A percentile compares a stretch with the other conserved stretches of the same genome.
phyloP scores from a whole-genome alignment of 495 filamentous ascomycete genomes.

The Cairneyella variabilis region DNA sequence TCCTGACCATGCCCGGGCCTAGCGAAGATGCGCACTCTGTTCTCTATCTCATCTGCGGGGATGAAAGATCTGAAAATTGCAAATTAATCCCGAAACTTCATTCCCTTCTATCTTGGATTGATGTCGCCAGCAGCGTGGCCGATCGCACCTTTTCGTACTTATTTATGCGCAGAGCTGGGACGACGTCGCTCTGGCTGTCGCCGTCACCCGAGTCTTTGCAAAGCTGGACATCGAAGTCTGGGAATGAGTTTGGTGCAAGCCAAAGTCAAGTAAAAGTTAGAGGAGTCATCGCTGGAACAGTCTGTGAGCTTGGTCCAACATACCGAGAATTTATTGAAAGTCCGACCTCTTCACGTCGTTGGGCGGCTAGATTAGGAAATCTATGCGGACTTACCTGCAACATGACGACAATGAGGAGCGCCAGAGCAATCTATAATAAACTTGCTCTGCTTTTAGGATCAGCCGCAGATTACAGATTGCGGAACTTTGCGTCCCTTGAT shows the following conservation, averaged over 20 bases:
- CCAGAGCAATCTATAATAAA: neutral
- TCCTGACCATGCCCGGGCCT: neutral
- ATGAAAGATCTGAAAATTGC: neutral
- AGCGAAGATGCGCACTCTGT: neutral
- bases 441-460: neutral
- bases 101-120: too few species aligned
- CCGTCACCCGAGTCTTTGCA: neutral
- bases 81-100: neutral
- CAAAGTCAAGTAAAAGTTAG: neutral
- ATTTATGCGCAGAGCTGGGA: neutral
- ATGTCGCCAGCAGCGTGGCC: neutral
- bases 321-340: neutral
- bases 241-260: neutral
- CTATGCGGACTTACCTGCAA: neutral
- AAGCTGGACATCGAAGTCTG: neutral
- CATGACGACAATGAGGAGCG: neutral
- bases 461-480: neutral
- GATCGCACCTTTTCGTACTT: neutral
- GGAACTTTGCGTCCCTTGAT: neutral
- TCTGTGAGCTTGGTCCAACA: neutral
- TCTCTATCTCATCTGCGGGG: neutral
- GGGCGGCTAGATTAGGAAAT: too few species aligned
- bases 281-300: neutral
- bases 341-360: neutral
- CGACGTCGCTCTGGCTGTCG: neutral